Evolutionary conservation across 192 early-diverging fungal genomes (phyloP).

Genomic region (Coemansia sp.): DNA sequence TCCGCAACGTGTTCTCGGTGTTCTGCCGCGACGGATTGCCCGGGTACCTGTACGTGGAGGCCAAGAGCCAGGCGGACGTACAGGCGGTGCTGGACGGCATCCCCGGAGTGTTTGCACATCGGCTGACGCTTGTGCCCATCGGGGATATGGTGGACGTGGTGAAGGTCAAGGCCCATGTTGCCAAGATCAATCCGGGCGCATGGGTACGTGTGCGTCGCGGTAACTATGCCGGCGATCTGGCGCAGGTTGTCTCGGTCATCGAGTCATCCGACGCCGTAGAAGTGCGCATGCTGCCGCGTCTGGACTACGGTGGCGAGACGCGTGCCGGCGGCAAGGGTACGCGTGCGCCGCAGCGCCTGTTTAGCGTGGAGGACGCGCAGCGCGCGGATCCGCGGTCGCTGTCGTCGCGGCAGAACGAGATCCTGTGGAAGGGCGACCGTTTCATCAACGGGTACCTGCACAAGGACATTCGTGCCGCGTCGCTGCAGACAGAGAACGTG

Average conservation of each 20-base stretch:
- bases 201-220: slow-evolving; percentile 93
- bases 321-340: slow-evolving; percentile 47
- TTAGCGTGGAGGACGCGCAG: slow-evolving; percentile 56
- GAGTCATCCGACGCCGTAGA: slow-evolving; percentile 66
- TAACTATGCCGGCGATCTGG: slow-evolving; percentile 92
- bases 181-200: slow-evolving; percentile 58
- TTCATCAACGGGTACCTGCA: slow-evolving; percentile 81
- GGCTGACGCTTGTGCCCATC: slow-evolving; percentile 81
- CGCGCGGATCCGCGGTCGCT: slow-evolving; percentile 59
- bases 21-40: slow-evolving; percentile 81
- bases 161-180: slow-evolving; percentile 65
- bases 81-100: slow-evolving; percentile 75
- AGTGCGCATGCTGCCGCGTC: slow-evolving; percentile 73
- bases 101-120: slow-evolving; percentile 68
- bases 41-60: slow-evolving; percentile 94
- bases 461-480: slow-evolving; percentile 72
- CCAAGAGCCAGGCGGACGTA: slow-evolving; percentile 74
- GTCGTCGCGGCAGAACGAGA: slow-evolving; percentile 60
- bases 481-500: slow-evolving; percentile 67
- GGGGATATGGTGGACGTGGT: slow-evolving; percentile 91
- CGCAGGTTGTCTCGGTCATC: slow-evolving; percentile 68
- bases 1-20: slow-evolving; percentile 73
- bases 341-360: slow-evolving; percentile 75
- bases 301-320: slow-evolving; percentile 57
- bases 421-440: slow-evolving; percentile 60